Conservation (phyloP, 2,329 filamentous ascomycete species). For the Stagonosporopsis chrysanthemi region DNA sequence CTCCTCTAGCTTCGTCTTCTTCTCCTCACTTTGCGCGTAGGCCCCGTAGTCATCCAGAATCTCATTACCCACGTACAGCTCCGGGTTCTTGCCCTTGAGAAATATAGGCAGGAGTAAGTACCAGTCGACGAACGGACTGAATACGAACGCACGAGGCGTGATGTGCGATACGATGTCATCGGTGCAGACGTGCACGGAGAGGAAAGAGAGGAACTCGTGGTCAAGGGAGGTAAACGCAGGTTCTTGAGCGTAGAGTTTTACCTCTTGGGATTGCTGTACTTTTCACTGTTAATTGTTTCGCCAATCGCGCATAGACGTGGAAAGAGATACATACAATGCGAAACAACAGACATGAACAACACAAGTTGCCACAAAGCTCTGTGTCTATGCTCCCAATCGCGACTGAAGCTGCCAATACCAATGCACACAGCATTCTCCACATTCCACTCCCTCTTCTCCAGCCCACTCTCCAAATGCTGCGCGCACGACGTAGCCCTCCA, state of each 20-base stretch:
- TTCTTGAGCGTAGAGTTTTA: constrained; percentile 44
- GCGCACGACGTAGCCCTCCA: constrained; percentile 37
- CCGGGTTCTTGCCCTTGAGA: constrained; percentile 38
- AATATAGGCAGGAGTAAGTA: constrained; percentile 43
- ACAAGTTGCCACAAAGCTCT: constrained; percentile 50
- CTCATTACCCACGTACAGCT: constrained; percentile 48
- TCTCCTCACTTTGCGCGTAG: constrained; percentile 36
- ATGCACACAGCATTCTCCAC: constrained; percentile 43
- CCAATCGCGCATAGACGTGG: too few species aligned
- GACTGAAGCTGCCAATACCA: constrained; percentile 47
- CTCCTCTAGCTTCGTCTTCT: constrained; percentile 32
- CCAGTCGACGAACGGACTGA: constrained; percentile 50
- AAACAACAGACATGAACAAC: constrained; percentile 39
- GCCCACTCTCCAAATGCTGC: constrained; percentile 23
- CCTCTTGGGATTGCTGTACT: constrained; percentile 17
- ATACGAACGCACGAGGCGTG: constrained; percentile 36
- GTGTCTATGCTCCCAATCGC: constrained; percentile 46
- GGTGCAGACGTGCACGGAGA: constrained; percentile 30
- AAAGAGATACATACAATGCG: constrained; percentile 12
- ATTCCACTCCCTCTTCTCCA: constrained; percentile 23
- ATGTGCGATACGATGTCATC: constrained; percentile 33
- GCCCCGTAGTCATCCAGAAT: constrained; percentile 41
- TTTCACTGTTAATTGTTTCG: not conserved
- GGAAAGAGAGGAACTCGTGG: constrained; percentile 32
- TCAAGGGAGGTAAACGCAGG: constrained; percentile 47